Base-by-base conservation (phyloP, 441 rosid species). In the Viola pubescens region DNA sequence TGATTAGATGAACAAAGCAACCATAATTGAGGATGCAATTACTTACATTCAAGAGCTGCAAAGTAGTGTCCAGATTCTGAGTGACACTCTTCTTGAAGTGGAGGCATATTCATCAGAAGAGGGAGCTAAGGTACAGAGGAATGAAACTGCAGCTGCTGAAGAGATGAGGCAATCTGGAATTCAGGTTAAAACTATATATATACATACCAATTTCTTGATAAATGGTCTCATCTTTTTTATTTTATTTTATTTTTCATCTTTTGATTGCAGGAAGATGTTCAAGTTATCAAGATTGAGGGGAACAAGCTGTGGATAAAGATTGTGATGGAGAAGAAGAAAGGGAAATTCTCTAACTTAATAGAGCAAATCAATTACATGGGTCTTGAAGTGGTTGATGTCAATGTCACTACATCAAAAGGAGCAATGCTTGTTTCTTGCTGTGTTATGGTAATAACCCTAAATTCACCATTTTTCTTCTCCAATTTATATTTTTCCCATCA, bases 21-120 rank as follows among this genome's bases (percentile, higher is more conserved):
- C 84, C 19, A 89, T 91, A 53, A 75, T 91, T 40, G 94, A 82
- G 55, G 98, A 88, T 65, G 89, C 98, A 0, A 80, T 85, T 26
- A 77, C 79, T 70, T 89, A 85, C 80, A 85, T 89, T 41, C 71
- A 69, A 65, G 79, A 77, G 73, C 82, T 88, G 70, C 73, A 82
- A 74, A 73, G 52, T 48, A 70, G 74, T 48, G 86, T 76, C 55
- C 14, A 74, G 60, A 65, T 12, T 69, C 87, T 86, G 9, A 62
- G 70, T 14, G 80, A 79, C 48, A 75, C 73, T 70, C 85, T 91
- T 63, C 75, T 64, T 34, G 87, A 82, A 65, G 72, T 79, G 72
- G 90, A 85, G 48, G 77, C 69, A 52, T 48, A 61, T 0, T 48
- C 64, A 5, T 48, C 64, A 6, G 72, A 75, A 61, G 80, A 69